A percentile compares a stretch with the other conserved stretches of the same genome.
Conservation (phyloP, 73 alveolate genomes). For the Symbiodinium natans region DNA sequence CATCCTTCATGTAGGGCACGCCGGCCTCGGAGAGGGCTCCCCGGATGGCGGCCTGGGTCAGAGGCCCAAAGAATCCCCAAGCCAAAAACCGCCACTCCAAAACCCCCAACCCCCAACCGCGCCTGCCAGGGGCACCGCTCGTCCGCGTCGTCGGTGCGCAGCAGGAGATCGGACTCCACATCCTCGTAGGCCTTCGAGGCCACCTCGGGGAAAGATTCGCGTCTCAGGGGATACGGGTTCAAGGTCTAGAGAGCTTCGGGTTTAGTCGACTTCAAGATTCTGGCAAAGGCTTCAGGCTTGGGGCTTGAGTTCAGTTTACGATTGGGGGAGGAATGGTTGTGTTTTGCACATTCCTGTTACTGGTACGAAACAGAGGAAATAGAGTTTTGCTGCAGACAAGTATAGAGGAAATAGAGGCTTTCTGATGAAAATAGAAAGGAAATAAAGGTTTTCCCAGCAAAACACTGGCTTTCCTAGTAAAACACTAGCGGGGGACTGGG, state of each 20-base stretch:
- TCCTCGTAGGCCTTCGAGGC: slow-evolving; percentile 51
- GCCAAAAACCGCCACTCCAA: not conserved
- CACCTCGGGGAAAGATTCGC: too few species aligned
- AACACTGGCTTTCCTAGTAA: too few species aligned
- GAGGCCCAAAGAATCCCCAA: not conserved
- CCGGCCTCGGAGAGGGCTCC: slow-evolving; percentile 1
- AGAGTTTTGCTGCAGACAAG: not conserved
- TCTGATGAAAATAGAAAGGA: too few species aligned
- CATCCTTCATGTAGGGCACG: not conserved
- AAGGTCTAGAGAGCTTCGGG: not conserved
- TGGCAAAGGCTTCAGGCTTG: too few species aligned
- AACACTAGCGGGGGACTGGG: too few species aligned
- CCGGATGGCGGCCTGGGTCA: not conserved
- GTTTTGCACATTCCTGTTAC: too few species aligned
- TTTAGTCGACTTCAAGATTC: too few species aligned
- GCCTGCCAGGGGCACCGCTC: slow-evolving; percentile 8
- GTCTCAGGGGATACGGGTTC: not conserved
- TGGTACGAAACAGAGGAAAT: too few species aligned
- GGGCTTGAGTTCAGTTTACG: not conserved
- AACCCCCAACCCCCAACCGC: not conserved
- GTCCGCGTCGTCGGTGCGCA: not conserved
- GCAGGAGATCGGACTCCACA: slow-evolving; percentile 45
- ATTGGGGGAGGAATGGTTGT: too few species aligned
- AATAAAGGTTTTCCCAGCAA: too few species aligned
- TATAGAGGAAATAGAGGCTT: not conserved